Evolutionary conservation across 2,329 filamentous ascomycete species (phyloP).

Genomic region (Pezicula carpinea): DNA sequence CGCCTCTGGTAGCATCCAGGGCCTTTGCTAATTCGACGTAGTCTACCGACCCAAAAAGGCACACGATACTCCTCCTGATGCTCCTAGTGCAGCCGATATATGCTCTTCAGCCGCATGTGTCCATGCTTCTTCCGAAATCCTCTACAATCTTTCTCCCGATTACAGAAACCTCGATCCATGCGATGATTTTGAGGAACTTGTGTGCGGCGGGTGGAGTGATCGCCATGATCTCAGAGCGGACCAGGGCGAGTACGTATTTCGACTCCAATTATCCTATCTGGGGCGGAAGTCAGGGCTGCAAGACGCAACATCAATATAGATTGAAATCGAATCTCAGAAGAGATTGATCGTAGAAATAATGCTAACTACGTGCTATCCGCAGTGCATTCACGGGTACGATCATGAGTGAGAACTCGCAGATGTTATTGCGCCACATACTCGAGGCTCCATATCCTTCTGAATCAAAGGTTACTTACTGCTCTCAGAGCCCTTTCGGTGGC

Average conservation of each 20-base stretch:
- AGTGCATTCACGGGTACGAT: constrained; percentile 52
- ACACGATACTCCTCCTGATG: neutral
- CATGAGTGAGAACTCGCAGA: constrained; percentile 56
- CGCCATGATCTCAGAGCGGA: constrained; percentile 62
- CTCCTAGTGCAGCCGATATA: constrained; percentile 19
- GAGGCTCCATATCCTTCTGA: constrained; percentile 49
- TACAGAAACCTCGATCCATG: constrained; percentile 63
- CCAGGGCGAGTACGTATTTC: constrained; percentile 38
- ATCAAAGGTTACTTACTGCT: constrained; percentile 30
- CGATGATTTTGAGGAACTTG: constrained; percentile 62
- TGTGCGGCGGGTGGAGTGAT: constrained; percentile 63
- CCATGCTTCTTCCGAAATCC: constrained; percentile 56
- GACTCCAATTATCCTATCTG: too few relatives aligned
- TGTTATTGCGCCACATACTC: constrained; percentile 56
- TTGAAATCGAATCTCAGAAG: too few relatives aligned
- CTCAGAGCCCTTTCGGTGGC: constrained; percentile 9
- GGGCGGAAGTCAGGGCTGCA: too few relatives aligned
- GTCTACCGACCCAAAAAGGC: constrained; percentile 12
- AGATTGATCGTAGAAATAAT: too few relatives aligned
- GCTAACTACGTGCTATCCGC: too few relatives aligned
- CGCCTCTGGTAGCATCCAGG: neutral
- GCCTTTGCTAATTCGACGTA: constrained; percentile 8
- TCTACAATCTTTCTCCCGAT: constrained; percentile 57
- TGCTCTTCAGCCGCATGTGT: constrained; percentile 58
- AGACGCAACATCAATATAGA: too few relatives aligned